Evolutionary conservation across 78 protist genomes (phyloP).

Genomic region (Cavenderia fasciculata): DNA sequence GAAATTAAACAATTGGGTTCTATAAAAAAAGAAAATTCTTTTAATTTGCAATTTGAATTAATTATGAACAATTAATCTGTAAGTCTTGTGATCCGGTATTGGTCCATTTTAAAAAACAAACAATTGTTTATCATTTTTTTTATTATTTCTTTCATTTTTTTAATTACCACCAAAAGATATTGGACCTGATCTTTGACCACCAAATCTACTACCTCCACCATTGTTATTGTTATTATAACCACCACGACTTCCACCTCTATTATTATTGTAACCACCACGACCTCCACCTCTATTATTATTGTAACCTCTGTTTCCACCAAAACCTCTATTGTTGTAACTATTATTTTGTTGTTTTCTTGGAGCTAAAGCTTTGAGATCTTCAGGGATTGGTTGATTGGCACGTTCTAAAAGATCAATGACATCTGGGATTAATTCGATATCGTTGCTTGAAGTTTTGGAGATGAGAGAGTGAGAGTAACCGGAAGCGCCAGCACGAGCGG

Average conservation of each 20-base stretch:
- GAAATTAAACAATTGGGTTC: no score
- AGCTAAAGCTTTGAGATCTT: neutral
- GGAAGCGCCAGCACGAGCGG: constrained; percentile 88
- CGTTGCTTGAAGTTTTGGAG: constrained; percentile 93
- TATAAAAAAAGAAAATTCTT: no score
- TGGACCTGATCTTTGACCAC: neutral
- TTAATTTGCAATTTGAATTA: no score
- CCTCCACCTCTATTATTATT: neutral
- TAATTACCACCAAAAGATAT: neutral
- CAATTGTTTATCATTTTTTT: no score
- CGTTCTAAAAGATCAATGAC: constrained; percentile 13
- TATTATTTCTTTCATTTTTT: no score
- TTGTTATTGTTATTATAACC: no score
- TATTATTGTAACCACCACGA: neutral
- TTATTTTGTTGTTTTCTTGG: neutral
- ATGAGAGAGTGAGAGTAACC: constrained; percentile 94
- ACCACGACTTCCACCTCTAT: neutral
- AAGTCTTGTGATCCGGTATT: no score
- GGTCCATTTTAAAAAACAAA: no score
- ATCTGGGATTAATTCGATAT: constrained; percentile 88
- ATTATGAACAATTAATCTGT: no score
- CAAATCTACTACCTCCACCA: neutral
- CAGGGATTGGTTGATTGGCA: constrained; percentile 29
- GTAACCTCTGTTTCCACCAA: neutral
- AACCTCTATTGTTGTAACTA: neutral